A percentile compares a stretch with the other conserved stretches of the same genome.
Conservation (phyloP, 2,329 filamentous ascomycete genomes). For the Ophiosphaerella herpotricha region DNA sequence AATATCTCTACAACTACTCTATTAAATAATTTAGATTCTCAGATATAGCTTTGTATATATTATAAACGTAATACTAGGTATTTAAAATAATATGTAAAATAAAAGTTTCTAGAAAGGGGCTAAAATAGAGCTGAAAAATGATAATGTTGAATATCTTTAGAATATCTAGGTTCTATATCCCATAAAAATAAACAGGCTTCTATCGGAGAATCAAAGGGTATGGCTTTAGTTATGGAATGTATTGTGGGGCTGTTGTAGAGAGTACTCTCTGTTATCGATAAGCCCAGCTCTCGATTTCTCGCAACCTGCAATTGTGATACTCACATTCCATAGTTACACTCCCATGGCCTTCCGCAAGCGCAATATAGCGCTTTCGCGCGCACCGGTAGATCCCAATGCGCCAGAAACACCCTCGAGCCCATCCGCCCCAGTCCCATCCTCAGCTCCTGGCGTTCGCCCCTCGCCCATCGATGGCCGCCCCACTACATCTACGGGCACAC, state of each 20-base stretch:
- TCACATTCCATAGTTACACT: neutral
- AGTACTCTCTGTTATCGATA: slow-evolving; percentile 2
- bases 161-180: too few species aligned
- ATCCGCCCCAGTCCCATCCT: slow-evolving; percentile 15
- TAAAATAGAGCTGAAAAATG: too few species aligned
- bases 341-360: slow-evolving; percentile 71
- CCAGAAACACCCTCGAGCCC: slow-evolving; percentile 9
- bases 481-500: slow-evolving; percentile 89
- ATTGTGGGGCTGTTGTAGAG: neutral
- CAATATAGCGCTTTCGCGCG: slow-evolving; percentile 61
- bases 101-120: too few species aligned
- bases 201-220: neutral
- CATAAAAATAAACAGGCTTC: too few species aligned
- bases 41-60: too few species aligned
- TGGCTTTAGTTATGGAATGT: neutral
- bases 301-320: neutral
- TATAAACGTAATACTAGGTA: too few species aligned
- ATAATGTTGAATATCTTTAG: too few species aligned
- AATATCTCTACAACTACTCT: too few species aligned
- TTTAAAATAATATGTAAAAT: too few species aligned
- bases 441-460: slow-evolving; percentile 66
- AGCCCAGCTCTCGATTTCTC: slow-evolving; percentile 3
- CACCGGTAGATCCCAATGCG: slow-evolving; percentile 25
- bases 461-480: slow-evolving; percentile 86
- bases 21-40: too few species aligned